These are phyloP conservation scores for Scutellaria barbata DNA, from an alignment of 257 asterid genomes.

Conservation along the genomic window DNA sequence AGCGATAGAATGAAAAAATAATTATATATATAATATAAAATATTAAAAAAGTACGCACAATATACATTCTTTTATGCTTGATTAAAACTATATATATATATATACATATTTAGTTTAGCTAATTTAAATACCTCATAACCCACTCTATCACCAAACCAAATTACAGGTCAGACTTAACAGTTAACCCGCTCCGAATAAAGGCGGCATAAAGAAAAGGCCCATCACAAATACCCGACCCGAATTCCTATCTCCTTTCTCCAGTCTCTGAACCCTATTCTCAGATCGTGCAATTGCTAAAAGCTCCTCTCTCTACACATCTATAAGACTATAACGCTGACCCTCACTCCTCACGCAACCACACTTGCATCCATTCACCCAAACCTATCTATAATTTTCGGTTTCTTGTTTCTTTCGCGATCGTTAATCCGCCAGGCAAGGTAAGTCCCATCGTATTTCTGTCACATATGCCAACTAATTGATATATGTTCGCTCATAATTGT, in stretches of 20 bases:
- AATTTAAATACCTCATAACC: too few relatives aligned
- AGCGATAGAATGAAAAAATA: too few relatives aligned
- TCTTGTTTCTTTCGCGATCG: constrained; percentile 27
- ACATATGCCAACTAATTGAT: not conserved
- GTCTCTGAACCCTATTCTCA: constrained; percentile 41
- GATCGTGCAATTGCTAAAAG: constrained; percentile 22
- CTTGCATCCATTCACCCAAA: not conserved
- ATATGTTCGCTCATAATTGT: constrained; percentile 23
- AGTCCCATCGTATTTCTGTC: constrained; percentile 2
- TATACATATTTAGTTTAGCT: too few relatives aligned
- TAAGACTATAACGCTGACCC: too few relatives aligned
- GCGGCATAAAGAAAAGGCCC: constrained; percentile 7
- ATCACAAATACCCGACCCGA: constrained; percentile 22
- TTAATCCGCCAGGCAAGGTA: constrained; percentile 16
- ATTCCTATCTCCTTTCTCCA: not conserved
- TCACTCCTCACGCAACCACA: not conserved
- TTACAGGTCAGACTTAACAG: not conserved
- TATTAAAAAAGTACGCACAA: too few relatives aligned
- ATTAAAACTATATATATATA: too few relatives aligned
- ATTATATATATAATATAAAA: too few relatives aligned
- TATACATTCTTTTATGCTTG: too few relatives aligned
- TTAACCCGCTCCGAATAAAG: not conserved
- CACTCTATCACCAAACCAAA: too few relatives aligned
- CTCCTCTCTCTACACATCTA: not conserved
- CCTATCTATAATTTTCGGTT: not conserved